Evolutionary conservation across 2,329 filamentous ascomycete species (phyloP).

Genomic region (Penicillium frequentans): DNA sequence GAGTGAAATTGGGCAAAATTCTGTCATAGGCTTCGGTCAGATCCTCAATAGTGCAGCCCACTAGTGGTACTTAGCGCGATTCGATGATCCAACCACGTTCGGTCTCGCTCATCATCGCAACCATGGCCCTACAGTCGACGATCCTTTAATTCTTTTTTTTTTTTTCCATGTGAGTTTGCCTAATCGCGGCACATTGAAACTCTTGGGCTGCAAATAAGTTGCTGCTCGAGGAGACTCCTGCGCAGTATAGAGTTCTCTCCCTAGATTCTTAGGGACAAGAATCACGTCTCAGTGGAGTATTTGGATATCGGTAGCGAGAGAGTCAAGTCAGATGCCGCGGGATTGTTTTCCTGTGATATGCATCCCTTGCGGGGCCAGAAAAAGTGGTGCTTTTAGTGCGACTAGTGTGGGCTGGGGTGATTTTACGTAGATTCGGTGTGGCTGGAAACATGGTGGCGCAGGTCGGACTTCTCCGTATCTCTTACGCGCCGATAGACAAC

Average conservation of each 20-base stretch:
- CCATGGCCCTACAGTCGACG: slow-evolving; percentile 4
- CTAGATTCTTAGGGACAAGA: slow-evolving; percentile 2
- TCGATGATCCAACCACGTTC: slow-evolving; percentile 13
- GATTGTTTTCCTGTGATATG: slow-evolving; percentile 4
- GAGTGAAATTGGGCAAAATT: not conserved
- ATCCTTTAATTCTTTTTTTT: not conserved
- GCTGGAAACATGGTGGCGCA: slow-evolving; percentile 6
- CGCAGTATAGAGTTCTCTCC: not conserved
- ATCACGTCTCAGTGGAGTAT: not conserved
- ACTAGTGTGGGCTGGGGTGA: not conserved
- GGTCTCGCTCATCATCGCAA: slow-evolving; percentile 11
- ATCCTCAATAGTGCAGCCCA: slow-evolving; percentile 19
- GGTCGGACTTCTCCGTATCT: slow-evolving; percentile 1
- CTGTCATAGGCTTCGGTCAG: not conserved
- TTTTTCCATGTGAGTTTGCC: not conserved
- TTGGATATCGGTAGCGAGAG: not conserved
- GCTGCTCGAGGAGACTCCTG: not conserved
- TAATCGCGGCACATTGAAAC: not conserved
- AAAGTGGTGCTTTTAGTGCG: not conserved
- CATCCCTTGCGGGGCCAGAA: slow-evolving; percentile 13
- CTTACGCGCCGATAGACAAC: not conserved
- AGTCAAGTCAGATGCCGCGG: not conserved
- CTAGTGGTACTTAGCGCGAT: slow-evolving; percentile 13
- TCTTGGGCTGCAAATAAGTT: not conserved
- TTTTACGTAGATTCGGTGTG: not conserved